These are phyloP conservation scores for Exsudoporus frostii DNA, from an alignment of 768 basidiomycete genomes.

Conservation along the genomic window DNA sequence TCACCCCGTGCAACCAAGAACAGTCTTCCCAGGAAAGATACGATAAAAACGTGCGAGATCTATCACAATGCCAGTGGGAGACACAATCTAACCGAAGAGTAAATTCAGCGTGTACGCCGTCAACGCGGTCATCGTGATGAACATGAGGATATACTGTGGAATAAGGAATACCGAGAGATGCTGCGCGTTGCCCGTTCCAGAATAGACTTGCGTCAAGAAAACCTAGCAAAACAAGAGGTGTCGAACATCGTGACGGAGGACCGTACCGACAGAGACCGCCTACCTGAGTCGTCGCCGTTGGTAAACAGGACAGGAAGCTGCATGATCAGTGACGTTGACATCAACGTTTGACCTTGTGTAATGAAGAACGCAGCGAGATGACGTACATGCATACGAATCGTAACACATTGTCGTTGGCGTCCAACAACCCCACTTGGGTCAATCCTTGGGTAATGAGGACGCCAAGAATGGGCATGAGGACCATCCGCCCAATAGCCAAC, in stretches of 20 bases:
- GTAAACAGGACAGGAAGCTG: constrained; percentile 59
- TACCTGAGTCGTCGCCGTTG: constrained; percentile 60
- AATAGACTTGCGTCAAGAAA: constrained; percentile 62
- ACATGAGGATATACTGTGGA: constrained; percentile 48
- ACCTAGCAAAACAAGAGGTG: constrained; percentile 37
- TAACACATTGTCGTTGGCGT: constrained; percentile 52
- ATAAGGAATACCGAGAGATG: constrained; percentile 62
- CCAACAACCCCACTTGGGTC: constrained; percentile 45
- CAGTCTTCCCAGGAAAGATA: too few species aligned
- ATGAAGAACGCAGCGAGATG: background rate
- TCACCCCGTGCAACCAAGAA: too few species aligned
- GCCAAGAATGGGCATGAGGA: constrained; percentile 59
- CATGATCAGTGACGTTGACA: background rate
- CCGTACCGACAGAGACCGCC: background rate
- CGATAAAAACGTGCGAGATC: too few species aligned
- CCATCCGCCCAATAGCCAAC: constrained; percentile 52
- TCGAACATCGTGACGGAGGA: background rate
- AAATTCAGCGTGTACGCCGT: constrained; percentile 37
- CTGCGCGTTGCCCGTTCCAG: constrained; percentile 61
- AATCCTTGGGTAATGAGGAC: constrained; percentile 54
- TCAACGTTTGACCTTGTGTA: background rate
- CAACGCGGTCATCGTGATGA: constrained; percentile 36
- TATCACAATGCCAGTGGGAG: background rate
- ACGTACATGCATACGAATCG: constrained; percentile 69
- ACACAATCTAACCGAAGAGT: constrained; percentile 30